A percentile compares a stretch with the other conserved stretches of the same genome.
Conservation (phyloP, 1,284 basidiomycete genomes). For the Afroboletus lepidellus region DNA sequence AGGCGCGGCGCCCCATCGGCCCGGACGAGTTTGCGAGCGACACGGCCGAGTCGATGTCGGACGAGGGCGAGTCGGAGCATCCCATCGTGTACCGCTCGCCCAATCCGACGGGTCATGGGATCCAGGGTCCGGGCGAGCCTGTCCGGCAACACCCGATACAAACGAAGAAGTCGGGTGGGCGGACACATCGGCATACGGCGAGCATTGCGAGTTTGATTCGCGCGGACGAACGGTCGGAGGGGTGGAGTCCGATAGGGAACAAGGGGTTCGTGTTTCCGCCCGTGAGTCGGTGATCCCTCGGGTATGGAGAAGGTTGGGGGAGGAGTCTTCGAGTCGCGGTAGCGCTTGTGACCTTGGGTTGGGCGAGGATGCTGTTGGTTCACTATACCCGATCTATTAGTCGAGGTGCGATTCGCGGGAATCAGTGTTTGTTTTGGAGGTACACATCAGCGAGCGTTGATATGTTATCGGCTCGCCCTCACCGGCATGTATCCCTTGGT, state of each 20-base stretch:
- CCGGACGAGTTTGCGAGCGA: conserved; percentile 55
- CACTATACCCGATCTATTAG: too few species aligned
- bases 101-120: conserved; percentile 32
- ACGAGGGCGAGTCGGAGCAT: conserved; percentile 59
- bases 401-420: too few species aligned
- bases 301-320: neutral
- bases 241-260: conserved; percentile 69
- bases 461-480: too few species aligned
- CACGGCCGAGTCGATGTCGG: conserved; percentile 48
- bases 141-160: conserved; percentile 30
- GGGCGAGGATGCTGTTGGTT: too few species aligned
- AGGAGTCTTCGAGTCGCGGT: too few species aligned
- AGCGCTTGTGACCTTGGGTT: too few species aligned
- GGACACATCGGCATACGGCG: conserved; percentile 70
- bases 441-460: too few species aligned
- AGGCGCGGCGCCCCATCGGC: conserved; percentile 30
- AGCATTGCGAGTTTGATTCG: conserved; percentile 78
- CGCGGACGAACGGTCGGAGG: conserved; percentile 69
- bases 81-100: conserved; percentile 68
- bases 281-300: conserved; percentile 14
- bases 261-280: conserved; percentile 46
- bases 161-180: conserved; percentile 24
- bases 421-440: too few species aligned
- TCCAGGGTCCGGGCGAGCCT: conserved; percentile 3
- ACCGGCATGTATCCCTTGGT: too few species aligned